These are phyloP conservation scores for Tylopilus intermedius DNA, from an alignment of 768 basidiomycete species.

Conservation along the genomic window DNA sequence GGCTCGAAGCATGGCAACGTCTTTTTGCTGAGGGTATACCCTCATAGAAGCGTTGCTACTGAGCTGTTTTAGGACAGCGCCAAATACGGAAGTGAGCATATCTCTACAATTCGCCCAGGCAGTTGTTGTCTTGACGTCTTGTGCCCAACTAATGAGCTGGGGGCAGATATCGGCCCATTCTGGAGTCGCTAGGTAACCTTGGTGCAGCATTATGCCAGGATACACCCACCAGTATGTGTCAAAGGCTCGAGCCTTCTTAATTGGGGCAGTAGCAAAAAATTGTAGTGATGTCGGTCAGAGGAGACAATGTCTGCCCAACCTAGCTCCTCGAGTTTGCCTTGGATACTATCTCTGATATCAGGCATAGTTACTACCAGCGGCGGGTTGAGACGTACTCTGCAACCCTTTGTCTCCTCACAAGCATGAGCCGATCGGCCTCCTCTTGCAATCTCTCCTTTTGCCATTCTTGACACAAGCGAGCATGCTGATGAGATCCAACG, in stretches of 20 bases:
- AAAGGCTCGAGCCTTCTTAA: conserved; percentile 1
- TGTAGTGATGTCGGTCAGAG: fast-evolving
- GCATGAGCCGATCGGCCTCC: not conserved
- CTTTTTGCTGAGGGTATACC: conserved; percentile 1
- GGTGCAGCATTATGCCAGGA: not conserved
- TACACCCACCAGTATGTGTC: conserved; percentile 7
- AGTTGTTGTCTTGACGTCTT: not conserved
- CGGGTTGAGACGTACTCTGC: not conserved
- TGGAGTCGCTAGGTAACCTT: not conserved
- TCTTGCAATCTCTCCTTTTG: not conserved
- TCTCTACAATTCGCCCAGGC: not conserved
- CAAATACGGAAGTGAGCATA: no score
- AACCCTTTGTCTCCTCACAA: conserved; percentile 2
- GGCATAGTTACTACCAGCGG: not conserved
- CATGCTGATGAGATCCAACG: conserved; percentile 3
- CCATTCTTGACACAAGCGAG: not conserved
- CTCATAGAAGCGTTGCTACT: not conserved
- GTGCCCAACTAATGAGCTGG: not conserved
- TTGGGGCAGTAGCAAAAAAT: conserved; percentile 4
- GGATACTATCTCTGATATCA: conserved; percentile 6
- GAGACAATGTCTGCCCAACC: not conserved
- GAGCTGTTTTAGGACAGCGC: not conserved
- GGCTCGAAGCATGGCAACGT: conserved; percentile 2
- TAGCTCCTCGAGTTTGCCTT: not conserved
- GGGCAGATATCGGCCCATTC: conserved; percentile 12